Conservation (phyloP, 1,284 basidiomycete genomes). For the Ceratobasidium sp. region DNA sequence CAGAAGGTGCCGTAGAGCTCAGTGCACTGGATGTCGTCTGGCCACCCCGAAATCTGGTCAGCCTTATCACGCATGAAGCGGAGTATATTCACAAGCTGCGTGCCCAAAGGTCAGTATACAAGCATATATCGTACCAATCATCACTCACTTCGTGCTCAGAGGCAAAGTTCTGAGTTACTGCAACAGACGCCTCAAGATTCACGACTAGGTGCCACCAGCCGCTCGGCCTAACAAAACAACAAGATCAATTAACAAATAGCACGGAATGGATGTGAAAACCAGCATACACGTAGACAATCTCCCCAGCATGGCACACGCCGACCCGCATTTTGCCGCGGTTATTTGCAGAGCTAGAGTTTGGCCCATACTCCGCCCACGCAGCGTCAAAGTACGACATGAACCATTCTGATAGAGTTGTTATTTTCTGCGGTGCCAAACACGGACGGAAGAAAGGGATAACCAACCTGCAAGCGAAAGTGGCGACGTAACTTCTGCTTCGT, state of each 20-base stretch:
- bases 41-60: conserved; percentile 61
- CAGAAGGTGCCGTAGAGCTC: conserved; percentile 48
- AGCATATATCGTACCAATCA: background rate
- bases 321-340: conserved; percentile 56
- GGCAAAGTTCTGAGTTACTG: conserved; percentile 63
- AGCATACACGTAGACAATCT: conserved; percentile 57
- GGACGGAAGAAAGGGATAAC: background rate
- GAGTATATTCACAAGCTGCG: conserved; percentile 56
- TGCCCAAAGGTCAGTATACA: background rate
- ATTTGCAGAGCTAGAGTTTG: conserved; percentile 50
- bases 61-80: conserved; percentile 59
- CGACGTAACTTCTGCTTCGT: conserved; percentile 51
- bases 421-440: background rate
- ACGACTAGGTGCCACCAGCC: conserved; percentile 57
- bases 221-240: conserved; percentile 48
- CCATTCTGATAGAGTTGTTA: conserved; percentile 55
- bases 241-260: background rate
- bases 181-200: conserved; percentile 56
- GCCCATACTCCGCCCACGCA: conserved; percentile 56
- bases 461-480: conserved; percentile 49
- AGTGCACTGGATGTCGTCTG: conserved; percentile 47
- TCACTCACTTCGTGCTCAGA: conserved; percentile 55
- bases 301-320: conserved; percentile 59
- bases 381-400: conserved; percentile 58
- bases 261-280: background rate